phyloP scores from a whole-genome alignment of 2,329 filamentous ascomycete species.

The Orbilia brochopaga region DNA sequence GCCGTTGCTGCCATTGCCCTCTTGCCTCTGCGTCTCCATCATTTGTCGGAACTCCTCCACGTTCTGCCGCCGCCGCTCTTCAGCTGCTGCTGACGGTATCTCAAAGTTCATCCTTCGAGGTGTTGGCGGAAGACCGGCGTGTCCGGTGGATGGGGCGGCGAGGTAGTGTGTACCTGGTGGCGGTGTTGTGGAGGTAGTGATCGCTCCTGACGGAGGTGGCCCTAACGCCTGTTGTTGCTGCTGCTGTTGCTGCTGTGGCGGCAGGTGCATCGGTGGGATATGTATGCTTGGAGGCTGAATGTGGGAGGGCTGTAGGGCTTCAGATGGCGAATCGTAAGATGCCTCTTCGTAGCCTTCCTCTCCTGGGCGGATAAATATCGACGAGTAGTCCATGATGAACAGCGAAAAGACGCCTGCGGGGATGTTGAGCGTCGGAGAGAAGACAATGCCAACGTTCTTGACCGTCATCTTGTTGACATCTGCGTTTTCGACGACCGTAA shows the following conservation, averaged over 20 bases:
- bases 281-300: constrained; percentile 35
- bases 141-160: constrained; percentile 17
- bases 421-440: constrained; percentile 95
- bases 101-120: constrained; percentile 47
- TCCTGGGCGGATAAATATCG: constrained; percentile 77
- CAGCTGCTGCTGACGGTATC: not conserved
- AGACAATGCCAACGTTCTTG: constrained; percentile 93
- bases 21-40: constrained; percentile 32
- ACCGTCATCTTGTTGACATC: constrained; percentile 97
- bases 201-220: not conserved
- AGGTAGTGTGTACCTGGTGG: constrained; percentile 5
- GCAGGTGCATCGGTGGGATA: not conserved
- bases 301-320: constrained; percentile 52
- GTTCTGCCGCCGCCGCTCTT: constrained; percentile 32
- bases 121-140: constrained; percentile 40
- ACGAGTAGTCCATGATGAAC: constrained; percentile 87
- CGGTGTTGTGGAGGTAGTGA: not conserved
- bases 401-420: constrained; percentile 91
- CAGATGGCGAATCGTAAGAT: constrained; percentile 40
- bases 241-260: not conserved
- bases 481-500: constrained; percentile 88
- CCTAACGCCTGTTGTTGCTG: not conserved
- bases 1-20: constrained; percentile 22
- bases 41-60: constrained; percentile 5
- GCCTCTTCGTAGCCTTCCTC: constrained; percentile 65